Base-by-base conservation (phyloP, 768 basidiomycete species). In the Hericium erinaceus region DNA sequence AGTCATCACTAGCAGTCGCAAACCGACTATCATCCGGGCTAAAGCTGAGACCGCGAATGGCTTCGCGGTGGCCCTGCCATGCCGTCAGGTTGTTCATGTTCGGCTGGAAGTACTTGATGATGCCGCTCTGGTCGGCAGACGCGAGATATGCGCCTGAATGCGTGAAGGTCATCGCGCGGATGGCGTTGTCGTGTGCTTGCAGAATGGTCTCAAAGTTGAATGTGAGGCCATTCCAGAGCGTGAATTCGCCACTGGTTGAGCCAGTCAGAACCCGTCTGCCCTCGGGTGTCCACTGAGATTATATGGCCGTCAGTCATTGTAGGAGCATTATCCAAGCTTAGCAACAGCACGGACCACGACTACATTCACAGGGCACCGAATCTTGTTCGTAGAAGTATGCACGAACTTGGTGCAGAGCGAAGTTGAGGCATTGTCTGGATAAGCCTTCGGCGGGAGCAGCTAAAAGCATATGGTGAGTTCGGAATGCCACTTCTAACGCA, bases 181-280 rank as follows among this genome's bases (percentile, higher is more conserved):
- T 90, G 40, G 93, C 89, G 2, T 88, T 86, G 67, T 99, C 97
- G 71, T 99, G 97, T 1, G 95, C 95, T 73, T 98, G 95, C n/a
- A 98, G 81, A 64, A 99, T 98, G 0, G 95, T 97, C 72, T 99
- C 97, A 67, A 98, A 99, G 74, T 98, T 99, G 83, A 98, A 99
- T 0, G 97, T 98, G 22, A 95, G 79, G 26, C 95, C 95, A 64
- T 99, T 99, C 97, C 97, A 98, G 6, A 98, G 80, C 1, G 95
- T 98, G 72, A 99, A 98, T 73, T 98, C 97, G 49, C 97, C 97
- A 60, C 89, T 92, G 20, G 94, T 93, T 11, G 94, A 95, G 16
- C 97, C 97, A 2, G 97, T 98, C 50, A 98, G 74, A 20, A 98
- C 79, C 2, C 97, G 85, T 37, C 97, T 81, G 56, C 87, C 93